These are phyloP conservation scores for Turritis glabra DNA, from an alignment of 345 rosid species.

Conservation along the genomic window DNA sequence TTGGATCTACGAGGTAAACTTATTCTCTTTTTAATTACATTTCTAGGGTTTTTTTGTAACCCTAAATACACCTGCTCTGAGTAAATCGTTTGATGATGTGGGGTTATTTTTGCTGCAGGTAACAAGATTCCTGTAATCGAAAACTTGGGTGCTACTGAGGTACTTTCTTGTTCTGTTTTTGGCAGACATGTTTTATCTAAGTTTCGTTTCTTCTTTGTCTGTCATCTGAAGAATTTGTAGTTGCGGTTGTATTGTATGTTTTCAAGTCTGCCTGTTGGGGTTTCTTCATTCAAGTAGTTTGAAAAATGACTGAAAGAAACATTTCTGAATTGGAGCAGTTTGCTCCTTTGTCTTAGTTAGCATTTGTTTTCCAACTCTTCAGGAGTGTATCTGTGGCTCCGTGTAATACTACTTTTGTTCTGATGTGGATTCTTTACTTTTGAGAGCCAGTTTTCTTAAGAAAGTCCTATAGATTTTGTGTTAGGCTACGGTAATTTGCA, in stretches of 20 bases:
- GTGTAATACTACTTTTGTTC: not conserved
- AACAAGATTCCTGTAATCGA: conserved; percentile 97
- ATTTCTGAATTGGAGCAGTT: not conserved
- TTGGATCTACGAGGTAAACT: conserved; percentile 87
- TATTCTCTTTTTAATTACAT: conserved; percentile 1
- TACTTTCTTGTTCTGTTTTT: conserved; percentile 24
- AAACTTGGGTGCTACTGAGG: conserved; percentile 99
- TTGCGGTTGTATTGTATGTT: not conserved
- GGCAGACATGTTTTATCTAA: not conserved
- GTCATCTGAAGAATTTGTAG: not conserved
- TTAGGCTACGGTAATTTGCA: not conserved
- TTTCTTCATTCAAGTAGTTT: not conserved
- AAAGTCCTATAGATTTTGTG: not conserved
- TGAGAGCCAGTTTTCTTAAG: not conserved
- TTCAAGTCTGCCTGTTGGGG: not conserved
- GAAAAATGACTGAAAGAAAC: not conserved
- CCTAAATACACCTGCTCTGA: conserved; percentile 27
- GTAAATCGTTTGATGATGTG: not conserved
- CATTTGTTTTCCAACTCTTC: not conserved
- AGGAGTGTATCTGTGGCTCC: not conserved
- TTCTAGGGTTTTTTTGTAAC: conserved; percentile 24
- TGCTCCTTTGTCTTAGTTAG: conserved; percentile 6
- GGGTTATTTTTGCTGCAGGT: conserved; percentile 44
- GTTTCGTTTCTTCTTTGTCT: not conserved
- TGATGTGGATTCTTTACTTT: not conserved